Evolutionary conservation across 2,329 filamentous ascomycete species (phyloP), one percentile per base, ranked within the genome.

Genomic region (Aspergillus neotritici): DNA sequence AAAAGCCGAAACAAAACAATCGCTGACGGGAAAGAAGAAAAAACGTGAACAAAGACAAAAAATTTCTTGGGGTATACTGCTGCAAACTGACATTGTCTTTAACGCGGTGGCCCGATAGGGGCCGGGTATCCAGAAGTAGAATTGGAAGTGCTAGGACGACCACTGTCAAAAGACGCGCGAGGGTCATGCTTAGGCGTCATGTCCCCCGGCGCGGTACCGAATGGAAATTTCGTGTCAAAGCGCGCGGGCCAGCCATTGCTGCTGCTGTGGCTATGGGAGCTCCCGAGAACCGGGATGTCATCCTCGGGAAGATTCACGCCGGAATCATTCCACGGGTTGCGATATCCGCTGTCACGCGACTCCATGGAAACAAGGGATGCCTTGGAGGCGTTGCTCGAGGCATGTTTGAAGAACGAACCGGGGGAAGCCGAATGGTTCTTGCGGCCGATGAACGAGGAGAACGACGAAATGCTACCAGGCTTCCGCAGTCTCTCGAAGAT

Each of bases 251-350:
- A 80, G 67, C 69, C 70, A 60, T 67, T 69, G 62, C 64, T 76
- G 62, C 79, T 81, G 64, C 82, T 86, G 56, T 80, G 79, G 52
- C 80, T 79, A 64, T 80, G 79, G 53, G 64, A 71, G 59, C 69
- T 73, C 45, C 70, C 71, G 46, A 72, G 65, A 53, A 65, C 65
- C 53, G 77, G 74, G 44, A 70, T 59, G 56, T 96, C 89, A 52
- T 95, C 88, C 59, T 96, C 91, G 50, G 86, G 77, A 54, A 96
- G 81, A 65, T 96, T 96, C 63, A 96, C 89, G 58, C 90, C 91
- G 62, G 88, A 94, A 66, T 97, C 91, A 66, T 96, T 96, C 91
- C 91, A 97, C 49, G 90, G 90, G 70, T 96, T 95, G 68, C 90
- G 86, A 67, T 95, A 94, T 55, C 88, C 88, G 72, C 89, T 95